A percentile compares a stretch with the other conserved stretches of the same genome.
Conservation (phyloP, 305 asterid genomes). For the Fraxinus floribunda region DNA sequence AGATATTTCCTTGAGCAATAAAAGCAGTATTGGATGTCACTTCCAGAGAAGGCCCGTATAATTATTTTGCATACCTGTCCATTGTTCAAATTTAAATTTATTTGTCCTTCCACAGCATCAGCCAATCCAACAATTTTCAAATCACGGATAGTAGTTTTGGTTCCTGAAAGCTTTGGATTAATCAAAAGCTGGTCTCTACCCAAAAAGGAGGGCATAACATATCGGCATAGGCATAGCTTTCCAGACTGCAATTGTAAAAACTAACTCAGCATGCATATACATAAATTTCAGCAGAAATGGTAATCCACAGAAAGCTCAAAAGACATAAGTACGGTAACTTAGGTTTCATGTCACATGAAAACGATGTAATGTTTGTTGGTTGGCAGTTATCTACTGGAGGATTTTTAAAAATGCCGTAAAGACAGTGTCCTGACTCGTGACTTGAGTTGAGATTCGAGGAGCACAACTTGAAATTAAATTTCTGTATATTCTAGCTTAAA, state of each 20-base stretch:
- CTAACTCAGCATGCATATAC: slow-evolving; percentile 24
- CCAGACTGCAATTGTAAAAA: slow-evolving; percentile 66
- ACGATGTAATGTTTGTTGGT: background rate
- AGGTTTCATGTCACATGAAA: background rate
- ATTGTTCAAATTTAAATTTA: slow-evolving; percentile 59
- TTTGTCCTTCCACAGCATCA: slow-evolving; percentile 79
- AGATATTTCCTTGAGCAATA: background rate
- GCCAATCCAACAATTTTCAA: slow-evolving; percentile 62
- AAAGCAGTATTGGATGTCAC: background rate
- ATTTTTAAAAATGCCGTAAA: background rate
- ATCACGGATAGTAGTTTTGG: slow-evolving; percentile 35
- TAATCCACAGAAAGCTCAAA: background rate
- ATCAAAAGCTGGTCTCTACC: slow-evolving; percentile 39
- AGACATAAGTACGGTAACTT: background rate
- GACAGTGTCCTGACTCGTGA: background rate
- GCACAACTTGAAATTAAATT: background rate
- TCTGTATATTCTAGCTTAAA: background rate
- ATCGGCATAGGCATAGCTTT: slow-evolving; percentile 84
- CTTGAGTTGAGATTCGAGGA: background rate
- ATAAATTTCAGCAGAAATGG: slow-evolving; percentile 6
- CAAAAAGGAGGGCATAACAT: slow-evolving; percentile 53
- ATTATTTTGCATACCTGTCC: slow-evolving; percentile 57
- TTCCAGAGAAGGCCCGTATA: slow-evolving; percentile 2
- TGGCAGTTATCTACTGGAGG: background rate
- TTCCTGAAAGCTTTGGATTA: slow-evolving; percentile 32